phyloP scores from a whole-genome alignment of 805 yeast species.

The Candida insectalens region DNA sequence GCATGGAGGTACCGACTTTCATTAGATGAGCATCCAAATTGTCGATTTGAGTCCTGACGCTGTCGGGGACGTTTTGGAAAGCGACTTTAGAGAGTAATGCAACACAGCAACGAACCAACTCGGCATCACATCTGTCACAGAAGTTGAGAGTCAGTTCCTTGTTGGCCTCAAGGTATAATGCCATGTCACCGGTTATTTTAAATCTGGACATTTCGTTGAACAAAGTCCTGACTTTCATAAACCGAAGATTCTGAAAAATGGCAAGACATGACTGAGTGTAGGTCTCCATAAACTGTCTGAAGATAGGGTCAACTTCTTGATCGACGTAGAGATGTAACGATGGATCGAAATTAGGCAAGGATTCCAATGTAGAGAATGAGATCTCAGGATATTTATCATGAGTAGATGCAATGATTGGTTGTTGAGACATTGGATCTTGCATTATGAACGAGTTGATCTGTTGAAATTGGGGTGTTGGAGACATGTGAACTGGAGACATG shows the following conservation, averaged over 20 bases:
- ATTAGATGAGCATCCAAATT: constrained; percentile 41
- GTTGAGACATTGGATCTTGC: not conserved
- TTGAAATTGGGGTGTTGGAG: not conserved
- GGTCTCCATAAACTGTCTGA: constrained; percentile 1
- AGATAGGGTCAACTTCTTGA: not conserved
- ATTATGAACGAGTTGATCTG: not conserved
- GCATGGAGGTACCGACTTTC: constrained; percentile 31
- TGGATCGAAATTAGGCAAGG: not conserved
- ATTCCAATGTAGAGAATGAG: not conserved
- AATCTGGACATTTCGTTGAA: constrained; percentile 41
- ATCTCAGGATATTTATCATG: not conserved
- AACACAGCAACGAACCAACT: constrained; percentile 45
- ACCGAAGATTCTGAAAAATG: constrained; percentile 56
- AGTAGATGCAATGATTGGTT: not conserved
- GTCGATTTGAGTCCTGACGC: constrained; percentile 44
- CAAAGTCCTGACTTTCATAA: constrained; percentile 55
- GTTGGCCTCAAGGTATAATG: constrained; percentile 27
- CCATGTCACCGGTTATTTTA: constrained; percentile 30
- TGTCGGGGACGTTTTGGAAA: constrained; percentile 47
- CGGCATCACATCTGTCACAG: constrained; percentile 58
- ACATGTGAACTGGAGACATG: too few relatives aligned
- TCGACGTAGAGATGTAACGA: not conserved
- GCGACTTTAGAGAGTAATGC: constrained; percentile 55
- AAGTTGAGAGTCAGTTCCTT: constrained; percentile 27
- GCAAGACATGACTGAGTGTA: constrained; percentile 58